A percentile compares a stretch with the other conserved stretches of the same genome.
Evolutionary conservation across 768 basidiomycete genomes (phyloP).

Genomic region (Mrakia hoshinonis): DNA sequence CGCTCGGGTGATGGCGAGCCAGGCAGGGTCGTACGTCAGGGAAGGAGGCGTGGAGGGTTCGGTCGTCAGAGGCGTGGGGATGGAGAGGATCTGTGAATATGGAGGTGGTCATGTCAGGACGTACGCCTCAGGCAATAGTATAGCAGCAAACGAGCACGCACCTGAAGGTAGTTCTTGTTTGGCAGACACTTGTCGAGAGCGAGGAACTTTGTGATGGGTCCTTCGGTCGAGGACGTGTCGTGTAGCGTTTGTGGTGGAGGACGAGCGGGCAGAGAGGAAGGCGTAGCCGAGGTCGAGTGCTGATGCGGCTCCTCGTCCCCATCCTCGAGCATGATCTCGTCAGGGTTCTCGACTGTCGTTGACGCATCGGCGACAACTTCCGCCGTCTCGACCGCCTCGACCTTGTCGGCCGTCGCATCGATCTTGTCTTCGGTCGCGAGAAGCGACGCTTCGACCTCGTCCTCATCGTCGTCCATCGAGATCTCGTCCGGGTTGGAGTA

Average conservation of each 20-base stretch:
- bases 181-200: constrained; percentile 82
- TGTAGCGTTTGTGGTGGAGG: constrained; percentile 12
- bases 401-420: constrained; percentile 32
- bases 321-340: constrained; percentile 36
- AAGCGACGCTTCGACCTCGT: constrained; percentile 20
- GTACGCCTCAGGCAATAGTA: neutral
- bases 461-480: constrained; percentile 33
- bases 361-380: constrained; percentile 31
- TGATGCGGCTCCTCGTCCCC: constrained; percentile 27
- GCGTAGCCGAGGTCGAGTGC: neutral
- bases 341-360: constrained; percentile 31
- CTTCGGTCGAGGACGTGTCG: constrained; percentile 25
- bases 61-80: constrained; percentile 24
- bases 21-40: constrained; percentile 73
- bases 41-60: constrained; percentile 30
- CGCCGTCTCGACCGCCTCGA: constrained; percentile 29
- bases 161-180: constrained; percentile 70
- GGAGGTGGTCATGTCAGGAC: neutral
- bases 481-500: constrained; percentile 34
- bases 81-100: constrained; percentile 31
- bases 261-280: constrained; percentile 4
- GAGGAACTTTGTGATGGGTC: constrained; percentile 61
- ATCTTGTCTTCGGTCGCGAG: constrained; percentile 34
- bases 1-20: constrained; percentile 87
- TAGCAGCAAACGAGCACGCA: constrained; percentile 35